Base-by-base conservation (phyloP, 228 moss, liverwort and hornwort genomes). In the Sphagnum fallax region DNA sequence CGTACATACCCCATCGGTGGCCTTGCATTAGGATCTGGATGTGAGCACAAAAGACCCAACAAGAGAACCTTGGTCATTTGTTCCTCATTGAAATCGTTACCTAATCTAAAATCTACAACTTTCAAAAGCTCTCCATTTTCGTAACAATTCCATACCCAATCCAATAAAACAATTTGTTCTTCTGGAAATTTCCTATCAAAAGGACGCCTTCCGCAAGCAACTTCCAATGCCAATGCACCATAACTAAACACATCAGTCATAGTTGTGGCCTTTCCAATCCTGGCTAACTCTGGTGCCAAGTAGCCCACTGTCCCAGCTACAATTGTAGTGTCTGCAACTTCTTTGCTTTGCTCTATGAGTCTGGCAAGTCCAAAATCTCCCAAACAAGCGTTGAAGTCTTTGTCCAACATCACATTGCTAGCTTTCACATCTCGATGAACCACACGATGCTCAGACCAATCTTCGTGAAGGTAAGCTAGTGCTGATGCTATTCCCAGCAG, bases 221-320 rank as follows among this genome's bases (percentile, higher is more conserved):
- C 81, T 62, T 85, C 85, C 10, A 81, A 72, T 68, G 79, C 52
- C n/a, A 85, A 76, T 11, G 76, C 58, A 5, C 79, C 85, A 50
- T 81, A 79, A 71, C 85, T 85, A 55, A 76, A 85, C n/a, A 85
- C 78, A 52, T 85, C 81, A 8, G 85, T 71, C 62, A 81, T 81
- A 32, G 81, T 85, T 1, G 85, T 74, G n/a, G 85, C 85, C 70
- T 81, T 85, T 4, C 85, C 81, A 6, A 81, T 85, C 59, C 70
- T 78, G 4, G 76, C 81, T 76, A 85, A 78, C 68, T 85, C 81
- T 0, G 85, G 85, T 0, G 85, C 85, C 85, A 85, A 76, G 72
- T 85, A 85, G 1, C 79, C 85, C 10, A 85, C 53, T 0, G 85
- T 81, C 58, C 85, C 81, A 0, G 85, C 85, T 76, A 85, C 79